A percentile compares a stretch with the other conserved stretches of the same genome.
Evolutionary conservation across 1,284 basidiomycete species (phyloP).

Genomic region (Cutaneotrichosporon cutaneum): DNA sequence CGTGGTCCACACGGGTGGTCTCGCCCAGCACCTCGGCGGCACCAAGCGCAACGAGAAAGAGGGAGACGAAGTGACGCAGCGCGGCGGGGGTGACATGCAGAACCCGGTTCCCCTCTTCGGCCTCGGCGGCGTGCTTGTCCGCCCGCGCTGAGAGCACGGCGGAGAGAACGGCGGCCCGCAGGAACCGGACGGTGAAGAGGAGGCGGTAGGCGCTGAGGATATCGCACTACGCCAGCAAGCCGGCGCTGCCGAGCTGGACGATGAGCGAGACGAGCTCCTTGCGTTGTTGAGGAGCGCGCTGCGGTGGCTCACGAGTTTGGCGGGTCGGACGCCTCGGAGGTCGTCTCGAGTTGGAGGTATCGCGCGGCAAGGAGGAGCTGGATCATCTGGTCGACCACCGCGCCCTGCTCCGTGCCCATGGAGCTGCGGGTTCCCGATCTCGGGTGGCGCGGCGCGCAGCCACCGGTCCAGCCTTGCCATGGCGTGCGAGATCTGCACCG

Average conservation of each 20-base stretch:
- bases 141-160: conserved; percentile 16
- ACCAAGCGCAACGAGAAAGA: conserved; percentile 22
- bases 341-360: conserved; percentile 14
- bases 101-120: conserved; percentile 10
- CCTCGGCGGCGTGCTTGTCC: conserved; percentile 11
- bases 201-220: conserved; percentile 19
- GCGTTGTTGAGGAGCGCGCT: conserved; percentile 2
- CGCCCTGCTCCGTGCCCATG: conserved; percentile 15
- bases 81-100: conserved; percentile 15
- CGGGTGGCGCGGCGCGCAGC: not conserved
- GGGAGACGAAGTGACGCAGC: conserved; percentile 17
- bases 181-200: conserved; percentile 18
- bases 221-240: conserved; percentile 9
- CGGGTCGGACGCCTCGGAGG: not conserved
- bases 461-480: conserved; percentile 10
- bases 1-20: conserved; percentile 19
- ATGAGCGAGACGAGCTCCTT: conserved; percentile 11
- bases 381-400: conserved; percentile 14
- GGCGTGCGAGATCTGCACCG: not conserved
- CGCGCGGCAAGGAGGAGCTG: conserved; percentile 12
- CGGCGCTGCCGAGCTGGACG: conserved; percentile 11
- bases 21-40: conserved; percentile 26
- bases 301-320: conserved; percentile 1
- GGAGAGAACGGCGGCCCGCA: conserved; percentile 12
- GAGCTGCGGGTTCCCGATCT: not conserved